Evolutionary conservation across 2,329 filamentous ascomycete genomes (phyloP), one percentile per base, ranked within the genome.

Genomic region (Corinectria fuckeliana): DNA sequence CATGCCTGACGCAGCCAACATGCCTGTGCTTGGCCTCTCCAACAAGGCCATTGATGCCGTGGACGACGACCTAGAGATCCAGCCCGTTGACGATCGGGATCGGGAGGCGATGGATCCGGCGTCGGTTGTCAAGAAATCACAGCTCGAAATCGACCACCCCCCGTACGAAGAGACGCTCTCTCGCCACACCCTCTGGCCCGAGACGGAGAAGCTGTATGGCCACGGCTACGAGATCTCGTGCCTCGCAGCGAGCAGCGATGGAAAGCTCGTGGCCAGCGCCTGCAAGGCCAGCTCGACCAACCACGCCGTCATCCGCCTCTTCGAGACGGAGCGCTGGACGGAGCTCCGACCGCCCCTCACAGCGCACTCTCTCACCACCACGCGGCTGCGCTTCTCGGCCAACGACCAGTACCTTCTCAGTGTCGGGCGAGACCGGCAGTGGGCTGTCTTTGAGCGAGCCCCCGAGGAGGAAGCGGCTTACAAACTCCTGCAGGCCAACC

Each of bases 201-300:
- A 99, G 74, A 87, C 87, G 6, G 95, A 99, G 76, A 99, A 99
- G 79, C 85, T 99, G 1, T 99, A 99, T 77, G 95, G 95, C 2
- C 95, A 99, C 77, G 95, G 95, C 26, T 97, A 97, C 77, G 95
- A 99, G 76, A 94, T 99, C 49, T 96, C 92, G 2, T 91, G 92
- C 34, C 86, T 97, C 14, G 91, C 93, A 10, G 85, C 89, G 7
- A 92, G 88, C 70, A 85, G 91, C 71, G 88, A 93, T 68, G 90
- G 91, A 11, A 80, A 77, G 3, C 76, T 97, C 20, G 84, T 99
- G 13, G 95, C 95, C 28, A 97, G 93, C 52, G 93, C 95, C 2
- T 99, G 95, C 80, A 92, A 91, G 71, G 95, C 95, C 16, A 96
- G 90, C 72, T 96, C 93, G 1, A 82, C 94, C 56, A 95, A 97